Evolutionary conservation across 2,329 filamentous ascomycete genomes (phyloP).

Genomic region (Iodosphaeria phyllophila): DNA sequence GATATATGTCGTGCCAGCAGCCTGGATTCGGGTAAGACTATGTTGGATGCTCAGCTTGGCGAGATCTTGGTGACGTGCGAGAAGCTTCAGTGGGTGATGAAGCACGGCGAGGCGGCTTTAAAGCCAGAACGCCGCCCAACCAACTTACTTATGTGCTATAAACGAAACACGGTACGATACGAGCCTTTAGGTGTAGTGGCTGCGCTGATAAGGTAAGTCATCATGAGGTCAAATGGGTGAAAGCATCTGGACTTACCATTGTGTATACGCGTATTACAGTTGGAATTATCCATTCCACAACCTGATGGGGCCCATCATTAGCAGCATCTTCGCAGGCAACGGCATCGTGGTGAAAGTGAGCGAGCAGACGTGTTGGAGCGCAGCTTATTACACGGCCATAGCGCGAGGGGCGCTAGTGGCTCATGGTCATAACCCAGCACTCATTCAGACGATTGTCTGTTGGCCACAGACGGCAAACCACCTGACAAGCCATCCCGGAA

Average conservation of each 20-base stretch:
- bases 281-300: conserved; percentile 99
- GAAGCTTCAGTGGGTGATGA: conserved; percentile 86
- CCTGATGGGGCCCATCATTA: conserved; percentile 77
- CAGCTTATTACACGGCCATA: conserved; percentile 63
- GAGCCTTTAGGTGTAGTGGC: conserved; percentile 87
- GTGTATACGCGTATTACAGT: too few relatives aligned
- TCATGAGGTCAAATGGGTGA: too few relatives aligned
- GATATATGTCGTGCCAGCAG: conserved; percentile 72
- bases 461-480: conserved; percentile 70
- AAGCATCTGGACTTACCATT: too few relatives aligned
- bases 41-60: conserved; percentile 82
- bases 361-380: conserved; percentile 90
- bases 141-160: conserved; percentile 89
- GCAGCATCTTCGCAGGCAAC: conserved; percentile 79
- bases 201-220: too few relatives aligned
- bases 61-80: conserved; percentile 89
- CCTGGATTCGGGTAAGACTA: conserved; percentile 88
- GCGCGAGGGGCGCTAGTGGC: conserved; percentile 60
- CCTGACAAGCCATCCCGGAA: conserved; percentile 67
- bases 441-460: conserved; percentile 74
- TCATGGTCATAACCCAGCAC: conserved; percentile 63
- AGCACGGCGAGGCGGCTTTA: conserved; percentile 73
- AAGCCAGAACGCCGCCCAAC: conserved; percentile 56
- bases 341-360: conserved; percentile 85
- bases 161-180: conserved; percentile 76